Evolutionary conservation across 306 rosid genomes (phyloP).

Genomic region (Corylus americana): DNA sequence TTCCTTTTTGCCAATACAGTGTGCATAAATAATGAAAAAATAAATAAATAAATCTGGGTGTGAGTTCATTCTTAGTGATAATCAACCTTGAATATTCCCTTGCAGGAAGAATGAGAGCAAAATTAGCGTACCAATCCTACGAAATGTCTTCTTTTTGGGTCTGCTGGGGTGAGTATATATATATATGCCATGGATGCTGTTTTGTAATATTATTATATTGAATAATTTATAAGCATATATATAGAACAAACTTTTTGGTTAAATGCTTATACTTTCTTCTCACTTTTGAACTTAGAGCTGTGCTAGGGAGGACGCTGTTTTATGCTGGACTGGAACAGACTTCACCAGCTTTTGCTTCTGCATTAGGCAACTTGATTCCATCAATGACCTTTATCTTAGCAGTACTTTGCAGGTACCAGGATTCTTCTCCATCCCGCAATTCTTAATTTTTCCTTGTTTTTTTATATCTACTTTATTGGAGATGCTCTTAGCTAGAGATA

Average conservation of each 20-base stretch:
- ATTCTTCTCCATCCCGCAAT: no score
- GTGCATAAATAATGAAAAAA: no score
- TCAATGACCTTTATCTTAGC: slow-evolving; percentile 28
- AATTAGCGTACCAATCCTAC: slow-evolving; percentile 15
- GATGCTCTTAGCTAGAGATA: no score
- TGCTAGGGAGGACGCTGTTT: slow-evolving; percentile 19
- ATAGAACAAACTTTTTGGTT: neutral
- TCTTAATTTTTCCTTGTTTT: neutral
- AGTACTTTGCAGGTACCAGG: slow-evolving; percentile 22
- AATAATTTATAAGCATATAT: neutral
- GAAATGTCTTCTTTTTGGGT: slow-evolving; percentile 29
- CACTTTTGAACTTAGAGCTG: neutral
- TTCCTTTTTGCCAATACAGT: no score
- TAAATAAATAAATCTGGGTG: no score
- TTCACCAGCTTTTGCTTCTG: slow-evolving; percentile 24
- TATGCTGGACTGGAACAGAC: slow-evolving; percentile 22
- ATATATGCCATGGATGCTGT: no score
- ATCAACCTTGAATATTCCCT: neutral
- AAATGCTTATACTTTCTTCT: neutral
- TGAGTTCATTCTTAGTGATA: no score
- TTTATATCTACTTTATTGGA: neutral
- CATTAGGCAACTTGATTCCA: slow-evolving; percentile 16
- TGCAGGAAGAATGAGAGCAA: slow-evolving; percentile 24
- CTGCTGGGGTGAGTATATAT: slow-evolving; percentile 17
- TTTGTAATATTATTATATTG: neutral